These are phyloP conservation scores for Ramularia collo-cygni DNA, from an alignment of 2,329 filamentous ascomycete genomes.

Conservation along the genomic window DNA sequence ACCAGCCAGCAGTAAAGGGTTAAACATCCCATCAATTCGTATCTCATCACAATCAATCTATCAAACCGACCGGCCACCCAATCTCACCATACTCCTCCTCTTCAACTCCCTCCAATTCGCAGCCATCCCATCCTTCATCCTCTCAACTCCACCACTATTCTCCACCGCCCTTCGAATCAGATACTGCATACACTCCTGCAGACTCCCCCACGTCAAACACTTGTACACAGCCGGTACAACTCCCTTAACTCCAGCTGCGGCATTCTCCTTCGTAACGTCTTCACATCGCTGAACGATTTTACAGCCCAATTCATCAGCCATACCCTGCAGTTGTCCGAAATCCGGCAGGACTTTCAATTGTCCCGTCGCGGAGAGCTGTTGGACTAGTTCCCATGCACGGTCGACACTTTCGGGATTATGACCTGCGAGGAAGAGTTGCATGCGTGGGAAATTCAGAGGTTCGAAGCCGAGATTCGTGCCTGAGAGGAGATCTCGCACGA, in stretches of 20 bases:
- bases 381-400: slow-evolving; percentile 12
- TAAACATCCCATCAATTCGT: no score
- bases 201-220: slow-evolving; percentile 25
- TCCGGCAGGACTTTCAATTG: slow-evolving; percentile 15
- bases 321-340: slow-evolving; percentile 26
- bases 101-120: slow-evolving; percentile 2
- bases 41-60: no score
- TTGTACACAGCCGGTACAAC: slow-evolving; percentile 21
- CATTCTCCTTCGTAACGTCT: slow-evolving; percentile 7
- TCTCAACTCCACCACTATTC: slow-evolving; percentile 22
- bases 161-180: slow-evolving; percentile 22
- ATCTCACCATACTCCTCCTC: no score
- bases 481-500: slow-evolving; percentile 19
- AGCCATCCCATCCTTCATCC: slow-evolving; percentile 14
- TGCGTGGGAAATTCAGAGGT: slow-evolving; percentile 15
- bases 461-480: slow-evolving; percentile 21
- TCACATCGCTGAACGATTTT: slow-evolving; percentile 17
- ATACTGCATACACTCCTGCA: slow-evolving; percentile 27
- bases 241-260: slow-evolving; percentile 2
- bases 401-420: slow-evolving; percentile 22
- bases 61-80: no score
- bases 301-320: slow-evolving; percentile 25
- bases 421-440: slow-evolving; percentile 27
- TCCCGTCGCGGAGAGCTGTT: slow-evolving; percentile 13
- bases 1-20: no score